Base-by-base conservation (phyloP, 129 eudicot species). In the Centella asiatica region DNA sequence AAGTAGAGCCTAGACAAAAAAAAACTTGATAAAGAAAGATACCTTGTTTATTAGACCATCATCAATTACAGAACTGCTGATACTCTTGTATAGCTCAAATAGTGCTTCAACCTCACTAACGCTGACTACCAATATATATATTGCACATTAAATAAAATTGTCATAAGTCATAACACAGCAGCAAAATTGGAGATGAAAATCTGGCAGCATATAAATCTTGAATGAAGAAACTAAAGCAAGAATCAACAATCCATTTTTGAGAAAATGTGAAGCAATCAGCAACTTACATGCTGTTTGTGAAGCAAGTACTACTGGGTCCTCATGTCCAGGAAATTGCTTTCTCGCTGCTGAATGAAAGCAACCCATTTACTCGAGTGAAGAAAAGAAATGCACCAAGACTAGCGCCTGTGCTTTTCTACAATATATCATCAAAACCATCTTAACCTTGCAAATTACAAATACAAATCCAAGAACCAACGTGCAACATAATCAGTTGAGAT, bases 101-200 rank as follows among this genome's bases (percentile, higher is more conserved):
- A 92, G 68, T 69, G 99, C 99, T 84, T 92, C 99, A 72, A 92
- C 99, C 80, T 92, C 99, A 74, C 99, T 92, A 32, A 92, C 99
- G 63, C 95, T 90, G 63, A 90, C 97, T 90, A 82, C 47, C 70
- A 64, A 71, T 68, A 64, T 66, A 69, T 34, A 24, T 32, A 48
- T 20, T 29, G 40, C 23, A 18, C 17, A 15, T 31, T 32, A 44
- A 62, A 52, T 6, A 26, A 9, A 0, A 34, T 63, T 26, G 25
- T 54, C 14, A 39, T 24, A 13, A 69, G 22, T 24, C 13, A 31
- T 29, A 10, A 28, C 32, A 3, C 15, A 62, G 32, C 23, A n/a
- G 24, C 15, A 51, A 59, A n/a, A n/a, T n/a, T n/a, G 13, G 5
- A 24, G 52, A 8, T 7, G 19, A 39, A 29, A 20, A 27, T 6